These are phyloP conservation scores for Vigna mungo DNA, from an alignment of 306 rosid genomes.

Conservation along the genomic window DNA sequence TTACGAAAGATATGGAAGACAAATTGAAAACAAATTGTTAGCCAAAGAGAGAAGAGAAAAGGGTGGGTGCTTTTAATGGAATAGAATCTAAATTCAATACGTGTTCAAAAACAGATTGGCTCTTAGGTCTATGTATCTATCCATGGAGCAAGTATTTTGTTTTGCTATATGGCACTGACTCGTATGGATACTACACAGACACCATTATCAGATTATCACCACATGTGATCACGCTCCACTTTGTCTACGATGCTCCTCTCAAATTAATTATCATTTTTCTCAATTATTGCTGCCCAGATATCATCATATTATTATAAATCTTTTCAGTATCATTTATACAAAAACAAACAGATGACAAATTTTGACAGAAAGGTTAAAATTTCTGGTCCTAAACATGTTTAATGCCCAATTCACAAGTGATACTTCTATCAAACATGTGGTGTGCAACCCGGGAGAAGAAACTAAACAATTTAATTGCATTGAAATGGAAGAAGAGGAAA, in stretches of 20 bases:
- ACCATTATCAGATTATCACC: conserved; percentile 29
- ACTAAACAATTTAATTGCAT: background rate
- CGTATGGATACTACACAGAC: background rate
- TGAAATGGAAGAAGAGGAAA: conserved; percentile 18
- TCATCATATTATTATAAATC: too few species aligned
- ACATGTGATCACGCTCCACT: conserved; percentile 39
- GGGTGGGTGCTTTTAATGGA: conserved; percentile 8
- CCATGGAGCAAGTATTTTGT: background rate
- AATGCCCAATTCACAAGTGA: too few species aligned
- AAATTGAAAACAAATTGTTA: background rate
- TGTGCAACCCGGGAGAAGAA: background rate
- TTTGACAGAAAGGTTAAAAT: background rate
- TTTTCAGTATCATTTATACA: too few species aligned
- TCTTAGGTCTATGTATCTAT: conserved; percentile 11
- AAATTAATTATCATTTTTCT: background rate
- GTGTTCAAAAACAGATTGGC: background rate
- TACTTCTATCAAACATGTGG: background rate
- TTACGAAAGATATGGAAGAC: conserved; percentile 36
- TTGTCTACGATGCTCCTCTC: conserved; percentile 2
- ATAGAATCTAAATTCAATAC: background rate
- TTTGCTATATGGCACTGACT: conserved; percentile 35
- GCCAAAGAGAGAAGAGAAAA: background rate
- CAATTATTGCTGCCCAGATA: background rate
- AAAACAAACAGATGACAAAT: too few species aligned
- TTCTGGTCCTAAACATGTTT: too few species aligned